Conservation (phyloP, 148 eudicot species). For the Chenopodium berlandieri region DNA sequence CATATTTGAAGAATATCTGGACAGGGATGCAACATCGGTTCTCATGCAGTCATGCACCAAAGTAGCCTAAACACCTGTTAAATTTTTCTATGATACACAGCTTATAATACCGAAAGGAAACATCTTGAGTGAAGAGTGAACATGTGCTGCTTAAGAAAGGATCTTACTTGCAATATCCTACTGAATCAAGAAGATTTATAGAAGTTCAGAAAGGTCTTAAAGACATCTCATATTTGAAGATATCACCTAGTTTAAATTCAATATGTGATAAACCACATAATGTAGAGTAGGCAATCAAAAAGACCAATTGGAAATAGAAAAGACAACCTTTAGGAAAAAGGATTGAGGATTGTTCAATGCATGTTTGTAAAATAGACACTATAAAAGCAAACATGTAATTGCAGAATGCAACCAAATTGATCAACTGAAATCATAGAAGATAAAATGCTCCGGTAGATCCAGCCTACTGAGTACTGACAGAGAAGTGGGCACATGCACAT, state of each 20-base stretch:
- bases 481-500: neutral
- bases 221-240: neutral
- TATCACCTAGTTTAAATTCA: neutral
- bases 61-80: neutral
- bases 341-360: neutral
- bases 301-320: neutral
- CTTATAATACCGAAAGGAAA: neutral
- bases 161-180: neutral
- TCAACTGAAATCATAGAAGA: neutral
- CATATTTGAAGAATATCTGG: neutral
- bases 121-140: neutral
- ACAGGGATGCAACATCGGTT: neutral
- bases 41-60: neutral
- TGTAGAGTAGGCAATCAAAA: neutral
- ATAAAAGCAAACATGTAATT: neutral
- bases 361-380: neutral
- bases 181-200: neutral
- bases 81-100: neutral
- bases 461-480: neutral
- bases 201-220: neutral
- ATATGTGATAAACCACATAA: neutral
- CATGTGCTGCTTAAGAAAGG: neutral
- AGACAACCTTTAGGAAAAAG: neutral
- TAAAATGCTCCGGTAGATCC: neutral
- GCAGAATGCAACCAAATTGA: neutral